A percentile compares a stretch with the other conserved stretches of the same genome.
These are phyloP conservation scores for Carex littledalei DNA, from an alignment of 176 grass and related monocot species.

Conservation along the genomic window DNA sequence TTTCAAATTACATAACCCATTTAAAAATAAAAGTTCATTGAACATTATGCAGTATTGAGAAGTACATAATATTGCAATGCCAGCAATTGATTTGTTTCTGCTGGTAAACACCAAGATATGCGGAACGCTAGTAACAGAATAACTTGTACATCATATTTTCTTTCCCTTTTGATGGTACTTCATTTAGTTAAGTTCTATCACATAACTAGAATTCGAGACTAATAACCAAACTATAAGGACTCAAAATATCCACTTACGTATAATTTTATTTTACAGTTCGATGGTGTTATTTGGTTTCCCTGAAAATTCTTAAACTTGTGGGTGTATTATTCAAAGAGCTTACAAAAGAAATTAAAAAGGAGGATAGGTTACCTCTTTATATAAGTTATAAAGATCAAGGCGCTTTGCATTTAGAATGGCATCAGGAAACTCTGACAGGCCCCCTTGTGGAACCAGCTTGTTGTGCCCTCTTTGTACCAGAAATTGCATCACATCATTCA, in stretches of 20 bases:
- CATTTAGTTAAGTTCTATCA: background rate
- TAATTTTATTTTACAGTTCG: background rate
- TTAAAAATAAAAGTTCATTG: background rate
- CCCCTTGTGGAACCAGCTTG: constrained; percentile 61
- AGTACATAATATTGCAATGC: background rate
- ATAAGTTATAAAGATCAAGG: constrained; percentile 73
- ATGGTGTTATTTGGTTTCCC: background rate
- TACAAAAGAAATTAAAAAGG: background rate
- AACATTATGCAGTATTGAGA: background rate
- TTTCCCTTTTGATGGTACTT: too few relatives aligned
- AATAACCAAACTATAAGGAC: constrained; percentile 1
- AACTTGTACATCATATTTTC: background rate
- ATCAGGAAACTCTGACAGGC: constrained; percentile 61
- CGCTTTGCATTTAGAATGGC: constrained; percentile 67
- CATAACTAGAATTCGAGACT: background rate
- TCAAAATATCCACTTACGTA: background rate
- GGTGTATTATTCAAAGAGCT: background rate
- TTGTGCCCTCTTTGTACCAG: constrained; percentile 47
- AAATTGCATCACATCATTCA: constrained; percentile 76
- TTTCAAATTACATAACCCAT: background rate
- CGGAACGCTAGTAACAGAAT: background rate
- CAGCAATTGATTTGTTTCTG: background rate
- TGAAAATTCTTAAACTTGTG: background rate
- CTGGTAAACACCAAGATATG: background rate
- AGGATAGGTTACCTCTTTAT: constrained; percentile 49